Percentiles rank a stretch among this genome's conserved stretches.
These are phyloP conservation scores for Craterostigma plantagineum DNA, from an alignment of 257 asterid species.

Conservation along the genomic window DNA sequence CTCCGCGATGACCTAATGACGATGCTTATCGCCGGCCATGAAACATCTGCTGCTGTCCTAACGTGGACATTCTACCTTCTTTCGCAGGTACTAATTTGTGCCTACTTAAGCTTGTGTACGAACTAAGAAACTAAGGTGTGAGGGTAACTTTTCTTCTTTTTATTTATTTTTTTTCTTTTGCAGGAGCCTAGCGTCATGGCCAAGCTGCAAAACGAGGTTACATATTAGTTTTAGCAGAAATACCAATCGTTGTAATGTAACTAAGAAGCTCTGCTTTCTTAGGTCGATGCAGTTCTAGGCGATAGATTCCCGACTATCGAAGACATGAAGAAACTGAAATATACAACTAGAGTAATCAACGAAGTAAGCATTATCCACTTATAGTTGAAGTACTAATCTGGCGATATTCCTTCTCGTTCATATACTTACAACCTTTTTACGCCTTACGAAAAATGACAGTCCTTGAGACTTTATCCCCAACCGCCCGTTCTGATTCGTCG, in stretches of 20 bases:
- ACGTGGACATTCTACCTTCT: slow-evolving; percentile 98
- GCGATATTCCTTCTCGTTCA: slow-evolving; percentile 5
- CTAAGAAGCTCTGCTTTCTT: slow-evolving; percentile 6
- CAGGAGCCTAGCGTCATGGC: slow-evolving; percentile 86
- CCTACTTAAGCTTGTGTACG: background rate
- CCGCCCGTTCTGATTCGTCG: slow-evolving; percentile 98
- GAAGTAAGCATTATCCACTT: slow-evolving; percentile 41
- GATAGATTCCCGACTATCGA: slow-evolving; percentile 83
- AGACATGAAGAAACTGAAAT: slow-evolving; percentile 88
- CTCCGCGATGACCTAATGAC: slow-evolving; percentile 99
- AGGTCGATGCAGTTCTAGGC: slow-evolving; percentile 88
- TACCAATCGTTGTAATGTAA: no score
- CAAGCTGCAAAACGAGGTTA: slow-evolving; percentile 93
- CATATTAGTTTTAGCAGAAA: slow-evolving; percentile 8
- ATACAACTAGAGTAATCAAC: slow-evolving; percentile 80
- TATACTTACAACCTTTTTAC: slow-evolving; percentile 5
- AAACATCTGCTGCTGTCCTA: slow-evolving; percentile 95
- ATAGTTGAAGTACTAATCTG: slow-evolving; percentile 3
- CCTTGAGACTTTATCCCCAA: slow-evolving; percentile 91
- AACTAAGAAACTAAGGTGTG: no score
- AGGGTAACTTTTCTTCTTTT: no score
- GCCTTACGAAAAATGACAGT: slow-evolving; percentile 26
- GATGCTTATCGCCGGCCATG: slow-evolving; percentile 96
- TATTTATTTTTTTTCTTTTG: slow-evolving; percentile 4
- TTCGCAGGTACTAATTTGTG: slow-evolving; percentile 27